Percentiles rank a stretch among this genome's conserved stretches.
phyloP scores from a whole-genome alignment of 306 rosid species.

The Gastrolobium villosum region DNA sequence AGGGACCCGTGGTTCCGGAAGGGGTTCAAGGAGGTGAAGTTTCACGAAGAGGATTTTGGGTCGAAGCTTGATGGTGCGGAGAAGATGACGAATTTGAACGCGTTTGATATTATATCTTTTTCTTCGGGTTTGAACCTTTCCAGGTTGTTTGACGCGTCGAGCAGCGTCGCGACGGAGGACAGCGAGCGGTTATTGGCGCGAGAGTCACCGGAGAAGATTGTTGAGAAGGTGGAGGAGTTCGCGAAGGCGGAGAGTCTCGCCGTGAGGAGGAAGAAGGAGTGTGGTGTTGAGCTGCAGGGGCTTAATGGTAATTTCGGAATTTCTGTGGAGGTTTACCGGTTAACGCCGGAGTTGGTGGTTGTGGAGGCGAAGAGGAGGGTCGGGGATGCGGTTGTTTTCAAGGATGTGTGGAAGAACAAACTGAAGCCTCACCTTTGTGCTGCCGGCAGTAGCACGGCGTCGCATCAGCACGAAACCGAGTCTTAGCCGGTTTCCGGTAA shows the following conservation, averaged over 20 bases:
- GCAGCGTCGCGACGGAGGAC: slow-evolving; percentile 7
- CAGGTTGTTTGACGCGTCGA: slow-evolving; percentile 52
- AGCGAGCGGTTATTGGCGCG: slow-evolving; percentile 53
- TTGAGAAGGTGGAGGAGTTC: slow-evolving; percentile 52
- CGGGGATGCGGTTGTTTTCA: slow-evolving; percentile 44
- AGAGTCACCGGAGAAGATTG: slow-evolving; percentile 54
- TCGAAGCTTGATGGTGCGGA: slow-evolving; percentile 39
- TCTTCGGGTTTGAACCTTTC: slow-evolving; percentile 74
- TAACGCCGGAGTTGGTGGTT: slow-evolving; percentile 61
- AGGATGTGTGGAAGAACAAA: slow-evolving; percentile 61
- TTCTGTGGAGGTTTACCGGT: slow-evolving; percentile 57
- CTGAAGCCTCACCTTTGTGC: slow-evolving; percentile 51
- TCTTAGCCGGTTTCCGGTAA: slow-evolving; percentile 38
- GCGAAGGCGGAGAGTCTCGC: slow-evolving; percentile 55
- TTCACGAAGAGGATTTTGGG: slow-evolving; percentile 51
- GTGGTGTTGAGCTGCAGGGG: slow-evolving; percentile 63
- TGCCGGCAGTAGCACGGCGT: slow-evolving; percentile 16
- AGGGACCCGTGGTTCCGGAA: slow-evolving; percentile 72
- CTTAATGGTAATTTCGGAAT: slow-evolving; percentile 46
- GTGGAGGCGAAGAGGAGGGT: slow-evolving; percentile 67
- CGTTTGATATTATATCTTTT: slow-evolving; percentile 74
- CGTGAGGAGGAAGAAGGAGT: slow-evolving; percentile 60
- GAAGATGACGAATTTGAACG: slow-evolving; percentile 57
- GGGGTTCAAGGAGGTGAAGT: slow-evolving; percentile 56
- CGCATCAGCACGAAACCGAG: slow-evolving; percentile 27